These are phyloP conservation scores for Trichoderma virens DNA, from an alignment of 495 filamentous ascomycete species.

Conservation along the genomic window DNA sequence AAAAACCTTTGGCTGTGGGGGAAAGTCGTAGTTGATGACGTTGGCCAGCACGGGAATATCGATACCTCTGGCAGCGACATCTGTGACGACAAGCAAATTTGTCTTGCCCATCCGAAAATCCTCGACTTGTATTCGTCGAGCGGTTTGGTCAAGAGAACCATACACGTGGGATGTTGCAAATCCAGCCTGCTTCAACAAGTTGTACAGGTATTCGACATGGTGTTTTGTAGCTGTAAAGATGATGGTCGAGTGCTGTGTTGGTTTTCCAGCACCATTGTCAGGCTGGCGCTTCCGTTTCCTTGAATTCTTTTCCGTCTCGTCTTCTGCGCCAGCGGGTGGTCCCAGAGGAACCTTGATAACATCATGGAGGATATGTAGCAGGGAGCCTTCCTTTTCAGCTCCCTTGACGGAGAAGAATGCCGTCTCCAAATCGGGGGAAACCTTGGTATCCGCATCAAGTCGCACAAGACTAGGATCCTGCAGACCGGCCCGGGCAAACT, in stretches of 20 bases:
- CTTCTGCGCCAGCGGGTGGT: slow-evolving; percentile 45
- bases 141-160: slow-evolving; percentile 86
- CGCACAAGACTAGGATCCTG: slow-evolving; percentile 83
- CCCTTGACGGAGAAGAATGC: slow-evolving; percentile 91
- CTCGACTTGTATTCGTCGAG: slow-evolving; percentile 81
- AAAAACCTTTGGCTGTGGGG: slow-evolving; percentile 91
- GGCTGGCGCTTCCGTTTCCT: slow-evolving; percentile 64
- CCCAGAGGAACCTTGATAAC: slow-evolving; percentile 90
- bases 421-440: slow-evolving; percentile 86
- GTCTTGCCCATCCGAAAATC: slow-evolving; percentile 77
- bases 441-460: slow-evolving; percentile 88
- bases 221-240: slow-evolving; percentile 93
- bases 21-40: slow-evolving; percentile 98
- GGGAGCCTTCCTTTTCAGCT: slow-evolving; percentile 84
- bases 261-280: slow-evolving; percentile 45
- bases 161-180: slow-evolving; percentile 90
- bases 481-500: slow-evolving; percentile 89
- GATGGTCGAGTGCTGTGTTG: slow-evolving; percentile 79
- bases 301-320: slow-evolving; percentile 38
- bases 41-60: slow-evolving; percentile 95
- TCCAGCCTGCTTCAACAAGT: slow-evolving; percentile 62
- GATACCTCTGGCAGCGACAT: slow-evolving; percentile 94
- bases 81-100: slow-evolving; percentile 92
- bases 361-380: slow-evolving; percentile 82
- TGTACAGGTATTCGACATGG: slow-evolving; percentile 89